Base-by-base conservation (phyloP, 441 rosid species). In the Adansonia rubrostipa region DNA sequence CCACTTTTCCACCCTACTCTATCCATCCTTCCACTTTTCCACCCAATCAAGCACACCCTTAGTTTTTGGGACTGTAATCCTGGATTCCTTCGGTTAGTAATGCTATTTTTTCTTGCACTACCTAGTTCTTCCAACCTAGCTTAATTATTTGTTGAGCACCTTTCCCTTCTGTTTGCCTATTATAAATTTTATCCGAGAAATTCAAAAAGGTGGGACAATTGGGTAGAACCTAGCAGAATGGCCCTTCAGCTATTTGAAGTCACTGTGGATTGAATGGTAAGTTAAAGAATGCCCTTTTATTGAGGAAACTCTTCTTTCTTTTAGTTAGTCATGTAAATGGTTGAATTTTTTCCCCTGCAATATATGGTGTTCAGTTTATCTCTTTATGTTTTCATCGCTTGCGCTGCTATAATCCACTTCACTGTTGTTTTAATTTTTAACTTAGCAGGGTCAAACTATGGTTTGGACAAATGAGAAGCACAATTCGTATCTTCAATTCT, bases 391-490 rank as follows among this genome's bases (percentile, higher is more conserved):
- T 19, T 64, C 71, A 77, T 84, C 22, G 33, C 48, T 8, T 19
- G 24, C 63, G 73, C 44, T 50, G 75, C 67, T 58, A 3, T n/a
- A 47, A 73, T 19, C 4, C 47, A 45, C 36, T 24, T 1, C 15
- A 0, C 11, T 19, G 47, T 42, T 36, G n/a, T 64, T 64, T 9
- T 66, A 40, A 40, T 33, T 45, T 61, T 15, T 76, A 9, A 13
- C 57, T 60, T 57, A 11, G 80, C 87, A 89, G 90, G 88, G 80
- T 65, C 81, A 85, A 54, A 82, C 82, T 9, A 70, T 40, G 56
- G 88, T 24, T 54, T 95, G 99, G 99, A 95, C 97, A 42, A 82
- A 93, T 84, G 94, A 93, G 90, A 93, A 85, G 85, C 97, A 92
- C 83, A 81, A 79, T 47, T 75, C 80, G 10, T 93, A 91, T 82